Percentiles rank a stretch among this genome's conserved stretches.
Conservation (phyloP, 2,329 filamentous ascomycete genomes). For the Trichoderma simmonsii region DNA sequence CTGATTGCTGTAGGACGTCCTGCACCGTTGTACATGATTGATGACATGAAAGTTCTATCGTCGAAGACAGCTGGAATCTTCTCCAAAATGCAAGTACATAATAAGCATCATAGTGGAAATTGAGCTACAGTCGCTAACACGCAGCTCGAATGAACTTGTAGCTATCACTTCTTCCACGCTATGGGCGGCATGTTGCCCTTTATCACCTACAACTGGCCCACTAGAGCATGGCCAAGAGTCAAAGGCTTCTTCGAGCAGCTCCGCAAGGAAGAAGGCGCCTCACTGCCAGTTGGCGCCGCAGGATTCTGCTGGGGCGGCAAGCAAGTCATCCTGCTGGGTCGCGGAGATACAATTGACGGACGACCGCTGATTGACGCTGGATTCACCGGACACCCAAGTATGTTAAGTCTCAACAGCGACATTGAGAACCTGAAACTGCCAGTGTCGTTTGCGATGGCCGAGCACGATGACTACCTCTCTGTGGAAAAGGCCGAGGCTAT, state of each 20-base stretch:
- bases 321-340: conserved; percentile 48
- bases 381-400: conserved; percentile 53
- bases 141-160: conserved; percentile 4
- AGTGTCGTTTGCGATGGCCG: conserved; percentile 45
- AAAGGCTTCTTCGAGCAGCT: conserved; percentile 37
- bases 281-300: conserved; percentile 45
- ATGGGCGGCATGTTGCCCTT: conserved; percentile 32
- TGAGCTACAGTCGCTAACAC: background rate
- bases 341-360: conserved; percentile 32
- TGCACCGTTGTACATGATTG: conserved; percentile 32
- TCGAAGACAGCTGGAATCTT: background rate
- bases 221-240: conserved; percentile 35
- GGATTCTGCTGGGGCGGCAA: conserved; percentile 65
- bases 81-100: background rate
- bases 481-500: conserved; percentile 33
- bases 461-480: conserved; percentile 42
- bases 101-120: background rate
- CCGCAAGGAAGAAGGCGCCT: conserved; percentile 31
- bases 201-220: conserved; percentile 30
- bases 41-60: conserved; percentile 25
- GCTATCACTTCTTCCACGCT: conserved; percentile 27
- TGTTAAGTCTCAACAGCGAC: conserved; percentile 46
- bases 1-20: conserved; percentile 26
- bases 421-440: conserved; percentile 44
- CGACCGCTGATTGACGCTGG: conserved; percentile 47